Percentiles rank a stretch among this genome's conserved stretches.
Evolutionary conservation across 1,284 basidiomycete species (phyloP).

Genomic region (Cutaneotrichosporon sp.): DNA sequence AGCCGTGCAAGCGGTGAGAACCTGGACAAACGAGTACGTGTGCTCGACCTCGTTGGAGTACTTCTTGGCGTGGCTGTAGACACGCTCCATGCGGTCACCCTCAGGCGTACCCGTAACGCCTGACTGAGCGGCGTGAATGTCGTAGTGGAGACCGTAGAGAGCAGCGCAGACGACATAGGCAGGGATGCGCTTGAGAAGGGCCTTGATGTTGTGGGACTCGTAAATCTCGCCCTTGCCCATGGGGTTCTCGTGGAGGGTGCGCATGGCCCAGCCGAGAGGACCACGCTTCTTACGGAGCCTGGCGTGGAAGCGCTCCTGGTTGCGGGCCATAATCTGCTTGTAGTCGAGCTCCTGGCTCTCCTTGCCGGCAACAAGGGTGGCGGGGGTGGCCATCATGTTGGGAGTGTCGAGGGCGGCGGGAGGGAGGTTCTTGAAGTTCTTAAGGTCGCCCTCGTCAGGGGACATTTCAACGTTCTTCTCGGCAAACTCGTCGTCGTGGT

Average conservation of each 20-base stretch:
- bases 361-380: background rate
- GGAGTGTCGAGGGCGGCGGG: constrained; percentile 19
- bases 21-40: constrained; percentile 51
- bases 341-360: constrained; percentile 16
- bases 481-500: constrained; percentile 20
- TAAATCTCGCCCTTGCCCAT: constrained; percentile 34
- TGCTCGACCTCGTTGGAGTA: constrained; percentile 52
- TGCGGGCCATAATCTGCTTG: constrained; percentile 24
- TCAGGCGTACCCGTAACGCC: constrained; percentile 45
- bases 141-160: constrained; percentile 40
- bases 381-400: constrained; percentile 1
- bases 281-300: constrained; percentile 28
- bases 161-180: constrained; percentile 25
- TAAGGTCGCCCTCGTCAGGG: too few relatives aligned
- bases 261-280: constrained; percentile 40
- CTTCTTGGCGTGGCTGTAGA: constrained; percentile 32
- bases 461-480: constrained; percentile 11
- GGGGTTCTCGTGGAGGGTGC: constrained; percentile 34
- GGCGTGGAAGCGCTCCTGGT: constrained; percentile 31
- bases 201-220: constrained; percentile 32
- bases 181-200: constrained; percentile 29
- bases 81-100: constrained; percentile 40
- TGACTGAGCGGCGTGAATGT: constrained; percentile 47
- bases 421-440: constrained; percentile 25
- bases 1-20: constrained; percentile 52